Base-by-base conservation (phyloP, 2,329 filamentous ascomycete genomes). In the Hysterium pulicare region DNA sequence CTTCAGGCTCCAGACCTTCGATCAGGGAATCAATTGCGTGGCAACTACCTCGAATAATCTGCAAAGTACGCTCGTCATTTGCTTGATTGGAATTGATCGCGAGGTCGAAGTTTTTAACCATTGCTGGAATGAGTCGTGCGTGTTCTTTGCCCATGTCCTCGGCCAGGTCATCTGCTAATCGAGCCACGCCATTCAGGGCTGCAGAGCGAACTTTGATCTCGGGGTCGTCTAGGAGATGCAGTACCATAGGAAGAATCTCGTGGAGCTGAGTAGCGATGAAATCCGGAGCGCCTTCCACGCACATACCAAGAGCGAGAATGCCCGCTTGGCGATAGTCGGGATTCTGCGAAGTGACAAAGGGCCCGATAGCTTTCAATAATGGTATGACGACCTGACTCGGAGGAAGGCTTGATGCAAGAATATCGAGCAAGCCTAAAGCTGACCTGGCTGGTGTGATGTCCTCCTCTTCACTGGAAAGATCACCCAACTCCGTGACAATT, bases 361-460 rank as follows among this genome's bases (percentile, higher is more conserved):
- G 79, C 28, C 88, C 84, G 53, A 97, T 85, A 40, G 87, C 83
- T 55, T 95, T 86, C 23, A 98, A 82, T 2, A 98, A 79, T 35
- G 93, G 91, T 17, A 96, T 89, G 44, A 96, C 86, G 28, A 96
- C 91, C 71, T 96, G 91, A 60, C 87, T 90, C 2, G 93, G 90
- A 40, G 93, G 91, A 9, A 98, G 76, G 64, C 87, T 89, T 59
- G 83, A 87, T 43, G 91, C 84, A 46, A 97, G 82, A 60, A 93
- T 86, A 59, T 97, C 90, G 40, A 98, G 82, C 31, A 98, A 77
- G 49, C 86, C 85, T 33, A 97, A 80, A 40, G 91, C 90, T 20
- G 87, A 87, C 41, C 90, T 79, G 38, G 89, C 86, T 31, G 93
- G 90, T 2, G 88, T 91, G 57, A 87, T 82, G 42, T 94, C 88